A percentile compares a stretch with the other conserved stretches of the same genome.
Conservation (phyloP, 371 early-diverging fungal species). For the Nosema muscidifuracis region DNA sequence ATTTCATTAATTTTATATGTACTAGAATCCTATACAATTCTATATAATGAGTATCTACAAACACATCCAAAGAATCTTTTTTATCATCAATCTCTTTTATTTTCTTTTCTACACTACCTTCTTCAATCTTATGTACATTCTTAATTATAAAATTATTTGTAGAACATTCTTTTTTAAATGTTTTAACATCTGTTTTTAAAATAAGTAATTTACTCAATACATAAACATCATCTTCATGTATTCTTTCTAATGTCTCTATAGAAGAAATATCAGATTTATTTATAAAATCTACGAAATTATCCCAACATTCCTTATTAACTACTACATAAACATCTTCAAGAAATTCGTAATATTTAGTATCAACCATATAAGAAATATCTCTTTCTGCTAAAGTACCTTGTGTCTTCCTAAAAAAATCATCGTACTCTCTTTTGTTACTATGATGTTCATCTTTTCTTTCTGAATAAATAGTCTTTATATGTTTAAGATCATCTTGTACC, state of each 20-base stretch:
- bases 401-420: constrained; percentile 3
- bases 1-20: constrained; percentile 19
- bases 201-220: neutral
- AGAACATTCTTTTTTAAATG: constrained; percentile 6
- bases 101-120: neutral
- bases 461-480: neutral
- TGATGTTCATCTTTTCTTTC: constrained; percentile 9
- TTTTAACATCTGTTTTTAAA: neutral
- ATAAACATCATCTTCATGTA: constrained; percentile 17
- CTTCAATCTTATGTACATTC: neutral
- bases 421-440: constrained; percentile 2
- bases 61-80: neutral
- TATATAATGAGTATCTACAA: constrained; percentile 11
- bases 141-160: neutral
- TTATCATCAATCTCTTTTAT: neutral
- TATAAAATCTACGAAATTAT: constrained; percentile 2
- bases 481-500: neutral
- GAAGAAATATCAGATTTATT: constrained; percentile 12
- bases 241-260: constrained; percentile 2
- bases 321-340: constrained; percentile 18
- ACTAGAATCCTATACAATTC: constrained; percentile 16
- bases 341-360: constrained; percentile 9
- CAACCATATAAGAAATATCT: constrained; percentile 2
- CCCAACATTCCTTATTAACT: neutral
- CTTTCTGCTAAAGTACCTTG: constrained; percentile 16